phyloP scores from a whole-genome alignment of 139 green algal species.

The Volvox reticuliferus region DNA sequence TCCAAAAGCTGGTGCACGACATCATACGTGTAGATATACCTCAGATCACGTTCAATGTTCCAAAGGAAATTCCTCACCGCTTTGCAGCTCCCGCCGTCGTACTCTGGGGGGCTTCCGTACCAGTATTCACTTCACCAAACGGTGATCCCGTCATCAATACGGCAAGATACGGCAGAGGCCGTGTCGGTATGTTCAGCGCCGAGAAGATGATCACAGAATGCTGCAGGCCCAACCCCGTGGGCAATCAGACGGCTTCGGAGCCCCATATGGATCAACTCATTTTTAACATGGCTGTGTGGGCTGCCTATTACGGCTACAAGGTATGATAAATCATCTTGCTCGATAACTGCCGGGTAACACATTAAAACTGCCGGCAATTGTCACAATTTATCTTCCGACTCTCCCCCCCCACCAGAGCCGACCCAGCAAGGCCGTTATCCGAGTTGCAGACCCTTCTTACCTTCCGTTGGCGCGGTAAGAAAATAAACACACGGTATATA shows the following conservation, averaged over 20 bases:
- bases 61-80: neutral
- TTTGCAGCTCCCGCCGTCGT: neutral
- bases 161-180: neutral
- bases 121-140: neutral
- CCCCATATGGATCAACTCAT: neutral
- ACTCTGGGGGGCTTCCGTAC: neutral
- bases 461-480: neutral
- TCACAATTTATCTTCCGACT: neutral
- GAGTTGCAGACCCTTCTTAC: neutral
- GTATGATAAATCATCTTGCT: neutral
- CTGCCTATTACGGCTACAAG: conserved; percentile 2
- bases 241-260: neutral
- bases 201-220: neutral
- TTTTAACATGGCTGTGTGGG: neutral
- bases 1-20: neutral
- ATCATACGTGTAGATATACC: neutral
- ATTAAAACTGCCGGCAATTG: neutral
- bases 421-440: conserved; percentile 2
- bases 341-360: neutral
- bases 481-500: neutral
- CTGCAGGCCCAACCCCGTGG: neutral
- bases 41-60: neutral
- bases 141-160: neutral
- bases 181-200: neutral
- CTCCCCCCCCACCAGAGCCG: neutral